Conservation (phyloP, 1,139 yeast species). For the Lodderomyces pseudojiufengensis region DNA sequence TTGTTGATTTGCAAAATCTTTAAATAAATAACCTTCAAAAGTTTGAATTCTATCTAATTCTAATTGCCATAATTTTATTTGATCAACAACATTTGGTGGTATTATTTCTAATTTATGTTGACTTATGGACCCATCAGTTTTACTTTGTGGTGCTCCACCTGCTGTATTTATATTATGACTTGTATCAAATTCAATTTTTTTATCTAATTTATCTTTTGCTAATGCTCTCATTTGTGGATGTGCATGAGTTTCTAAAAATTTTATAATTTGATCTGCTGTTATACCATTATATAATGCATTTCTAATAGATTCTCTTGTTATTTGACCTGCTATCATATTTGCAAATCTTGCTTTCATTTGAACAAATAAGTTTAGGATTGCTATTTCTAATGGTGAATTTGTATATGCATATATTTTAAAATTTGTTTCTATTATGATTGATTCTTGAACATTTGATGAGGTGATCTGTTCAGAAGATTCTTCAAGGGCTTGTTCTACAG, state of each 20-base stretch:
- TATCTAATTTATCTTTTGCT: conserved; percentile 66
- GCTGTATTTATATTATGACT: conserved; percentile 56
- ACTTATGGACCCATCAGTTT: conserved; percentile 23
- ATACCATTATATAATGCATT: conserved; percentile 84
- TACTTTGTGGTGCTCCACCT: conserved; percentile 35
- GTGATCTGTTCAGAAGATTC: conserved; percentile 16
- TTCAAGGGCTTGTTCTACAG: conserved; percentile 55
- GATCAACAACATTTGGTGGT: conserved; percentile 96
- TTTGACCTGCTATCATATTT: conserved; percentile 89
- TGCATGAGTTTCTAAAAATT: conserved; percentile 87
- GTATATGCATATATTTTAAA: conserved; percentile 93
- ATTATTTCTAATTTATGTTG: conserved; percentile 58
- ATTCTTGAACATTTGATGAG: conserved; percentile 43
- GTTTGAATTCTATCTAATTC: conserved; percentile 91
- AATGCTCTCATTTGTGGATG: conserved; percentile 83
- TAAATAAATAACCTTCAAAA: conserved; percentile 82
- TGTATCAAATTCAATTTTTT: conserved; percentile 61
- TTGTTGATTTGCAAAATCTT: conserved; percentile 73
- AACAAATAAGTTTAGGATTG: conserved; percentile 83
- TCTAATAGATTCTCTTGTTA: conserved; percentile 88
- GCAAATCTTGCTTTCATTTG: conserved; percentile 80
- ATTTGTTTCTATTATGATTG: conserved; percentile 87
- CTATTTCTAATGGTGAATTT: conserved; percentile 91
- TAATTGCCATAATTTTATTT: conserved; percentile 91
- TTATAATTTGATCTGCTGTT: conserved; percentile 90